Base-by-base conservation (phyloP, 768 basidiomycete genomes). In the Rhizopogon vesiculosus region DNA sequence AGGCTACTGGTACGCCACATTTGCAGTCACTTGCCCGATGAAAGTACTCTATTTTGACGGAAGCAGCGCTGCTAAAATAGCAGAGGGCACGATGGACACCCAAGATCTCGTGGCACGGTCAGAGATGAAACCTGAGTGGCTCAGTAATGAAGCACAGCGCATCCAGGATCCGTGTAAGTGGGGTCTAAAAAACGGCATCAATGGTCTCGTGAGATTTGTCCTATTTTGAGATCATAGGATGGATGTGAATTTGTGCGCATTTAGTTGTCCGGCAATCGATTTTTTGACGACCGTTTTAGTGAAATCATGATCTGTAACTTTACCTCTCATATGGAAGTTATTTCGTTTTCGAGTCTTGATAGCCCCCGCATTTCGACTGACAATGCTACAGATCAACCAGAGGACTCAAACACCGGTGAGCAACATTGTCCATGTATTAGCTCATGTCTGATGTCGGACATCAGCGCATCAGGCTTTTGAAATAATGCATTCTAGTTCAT, bases 241-340 rank as follows among this genome's bases (percentile, higher is more conserved):
- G 78, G 74, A 78, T 67, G 72, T 75, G 70, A 71, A 76, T 58
- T 78, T 81, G 77, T 79, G 58, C 61, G 76, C 64, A 25, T 3
- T 7, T 19, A 33, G 15, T 54, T 6, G 3, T 7, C 15, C 19
- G 0, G 7, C 4, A 5, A 53, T n/a, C 5, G 3, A 5, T 18
- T 3, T 12, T 6, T 5, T 56, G 10, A 53, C 7, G n/a, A 28
- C 18, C 2, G 12, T 55, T 19, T 4, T 42, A 79, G 78, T 55
- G 80, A 81, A 62, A 64, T 78, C 15, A 77, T 78, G 73, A 64
- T 79, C 7, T 80, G 79, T 58, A 68, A 79, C 57, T 78, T 81
- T 57, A 69, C 65, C 1, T 59, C 25, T 25, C 25, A 25, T 25
- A 25, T 25, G 25, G 25, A 25, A 25, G 25, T 25, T 2, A 25